phyloP scores from a whole-genome alignment of 1,284 basidiomycete genomes.

The Megacollybia platyphylla region DNA sequence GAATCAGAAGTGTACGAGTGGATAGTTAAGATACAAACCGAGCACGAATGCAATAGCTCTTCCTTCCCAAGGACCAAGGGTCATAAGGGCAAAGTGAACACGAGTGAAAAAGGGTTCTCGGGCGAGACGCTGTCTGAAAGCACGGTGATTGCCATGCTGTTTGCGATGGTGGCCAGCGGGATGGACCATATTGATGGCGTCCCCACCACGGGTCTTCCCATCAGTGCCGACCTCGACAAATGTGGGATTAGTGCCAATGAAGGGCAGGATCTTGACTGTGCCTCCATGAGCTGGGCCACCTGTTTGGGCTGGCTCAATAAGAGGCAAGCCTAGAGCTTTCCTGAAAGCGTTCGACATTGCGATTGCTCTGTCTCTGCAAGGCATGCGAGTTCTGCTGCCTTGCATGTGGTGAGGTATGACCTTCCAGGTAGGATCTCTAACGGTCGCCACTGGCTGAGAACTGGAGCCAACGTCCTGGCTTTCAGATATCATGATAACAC shows the following conservation, averaged over 20 bases:
- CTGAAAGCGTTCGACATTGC: constrained; percentile 35
- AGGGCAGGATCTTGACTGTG: constrained; percentile 16
- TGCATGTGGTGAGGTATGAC: not conserved
- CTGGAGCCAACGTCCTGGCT: constrained; percentile 8
- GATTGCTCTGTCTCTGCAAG: constrained; percentile 26
- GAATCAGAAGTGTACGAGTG: not conserved
- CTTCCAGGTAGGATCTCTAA: not conserved
- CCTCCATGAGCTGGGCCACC: constrained; percentile 11
- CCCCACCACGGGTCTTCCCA: constrained; percentile 10
- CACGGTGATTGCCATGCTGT: constrained; percentile 3
- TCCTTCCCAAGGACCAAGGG: constrained; percentile 71
- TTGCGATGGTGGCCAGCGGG: constrained; percentile 4
- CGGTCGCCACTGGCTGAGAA: not conserved
- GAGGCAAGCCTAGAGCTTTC: constrained; percentile 31
- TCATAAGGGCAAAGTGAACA: constrained; percentile 48
- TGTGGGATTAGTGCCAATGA: constrained; percentile 17
- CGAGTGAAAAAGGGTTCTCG: constrained; percentile 36
- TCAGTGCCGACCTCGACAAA: constrained; percentile 9
- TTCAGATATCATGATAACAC: constrained; percentile 19
- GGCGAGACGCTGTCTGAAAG: constrained; percentile 10
- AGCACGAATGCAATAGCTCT: constrained; percentile 68
- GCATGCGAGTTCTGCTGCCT: constrained; percentile 1
- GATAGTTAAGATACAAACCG: constrained; percentile 28
- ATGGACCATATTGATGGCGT: constrained; percentile 9
- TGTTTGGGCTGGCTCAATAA: constrained; percentile 18